Evolutionary conservation across 2,329 filamentous ascomycete species (phyloP).

Genomic region (Epichloe coenophiala): DNA sequence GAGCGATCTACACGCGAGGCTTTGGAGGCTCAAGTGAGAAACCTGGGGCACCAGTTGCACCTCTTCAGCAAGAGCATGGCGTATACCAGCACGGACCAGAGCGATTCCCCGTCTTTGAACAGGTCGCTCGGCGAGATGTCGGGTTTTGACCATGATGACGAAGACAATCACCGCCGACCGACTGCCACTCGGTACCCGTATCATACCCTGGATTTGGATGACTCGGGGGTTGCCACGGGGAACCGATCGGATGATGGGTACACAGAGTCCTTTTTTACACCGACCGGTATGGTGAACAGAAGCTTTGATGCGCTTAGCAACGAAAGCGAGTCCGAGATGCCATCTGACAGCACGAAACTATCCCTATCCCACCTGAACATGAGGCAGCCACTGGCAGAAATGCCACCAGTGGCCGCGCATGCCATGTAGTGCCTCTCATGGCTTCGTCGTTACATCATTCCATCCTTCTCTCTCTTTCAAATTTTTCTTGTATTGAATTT

Average conservation of each 20-base stretch:
- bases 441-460: too few species aligned
- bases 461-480: neutral
- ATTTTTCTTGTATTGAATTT: neutral
- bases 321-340: conserved; percentile 25
- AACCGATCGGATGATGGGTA: conserved; percentile 28
- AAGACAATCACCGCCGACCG: conserved; percentile 14
- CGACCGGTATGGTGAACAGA: conserved; percentile 29
- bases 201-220: conserved; percentile 13
- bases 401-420: conserved; percentile 12
- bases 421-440: conserved; percentile 9
- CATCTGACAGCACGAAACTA: conserved; percentile 48
- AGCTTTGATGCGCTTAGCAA: conserved; percentile 28
- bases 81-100: conserved; percentile 9
- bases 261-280: conserved; percentile 39
- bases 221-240: conserved; percentile 23
- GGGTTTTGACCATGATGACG: conserved; percentile 30
- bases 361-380: conserved; percentile 49
- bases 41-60: conserved; percentile 36
- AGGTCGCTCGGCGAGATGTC: conserved; percentile 25
- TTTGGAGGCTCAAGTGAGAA: conserved; percentile 43
- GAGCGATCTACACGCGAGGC: conserved; percentile 42
- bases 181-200: neutral
- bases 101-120: conserved; percentile 20
- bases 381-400: conserved; percentile 12
- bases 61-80: conserved; percentile 27